These are phyloP conservation scores for Colletotrichum lentis DNA, from an alignment of 2,329 filamentous ascomycete genomes.

Conservation along the genomic window DNA sequence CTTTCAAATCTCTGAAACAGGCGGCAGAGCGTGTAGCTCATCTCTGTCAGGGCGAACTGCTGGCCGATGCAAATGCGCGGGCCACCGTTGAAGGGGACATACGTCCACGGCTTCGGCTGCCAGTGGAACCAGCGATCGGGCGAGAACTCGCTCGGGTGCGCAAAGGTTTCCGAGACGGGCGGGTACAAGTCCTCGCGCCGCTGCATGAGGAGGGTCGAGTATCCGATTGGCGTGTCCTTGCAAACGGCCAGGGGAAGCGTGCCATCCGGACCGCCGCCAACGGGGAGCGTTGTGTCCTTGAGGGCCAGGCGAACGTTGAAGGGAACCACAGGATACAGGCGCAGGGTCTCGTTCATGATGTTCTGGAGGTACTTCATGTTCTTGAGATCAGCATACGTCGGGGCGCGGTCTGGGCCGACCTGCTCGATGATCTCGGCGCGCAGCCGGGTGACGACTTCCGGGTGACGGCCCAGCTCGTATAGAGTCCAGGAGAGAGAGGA, in stretches of 20 bases:
- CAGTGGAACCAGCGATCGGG: constrained; percentile 73
- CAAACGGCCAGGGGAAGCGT: constrained; percentile 69
- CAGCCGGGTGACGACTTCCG: constrained; percentile 71
- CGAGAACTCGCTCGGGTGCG: constrained; percentile 61
- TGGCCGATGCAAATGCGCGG: constrained; percentile 80
- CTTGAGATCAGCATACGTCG: constrained; percentile 84
- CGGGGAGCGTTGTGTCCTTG: constrained; percentile 76
- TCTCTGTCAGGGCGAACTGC: constrained; percentile 83
- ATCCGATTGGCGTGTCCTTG: constrained; percentile 71
- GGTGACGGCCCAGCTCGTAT: constrained; percentile 80
- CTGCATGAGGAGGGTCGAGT: constrained; percentile 77
- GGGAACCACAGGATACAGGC: constrained; percentile 80
- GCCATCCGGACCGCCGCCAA: constrained; percentile 72
- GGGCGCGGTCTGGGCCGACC: constrained; percentile 69
- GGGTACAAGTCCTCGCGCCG: constrained; percentile 71
- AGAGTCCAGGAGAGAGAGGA: constrained; percentile 81
- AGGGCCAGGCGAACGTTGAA: constrained; percentile 80
- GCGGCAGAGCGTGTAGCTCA: constrained; percentile 75
- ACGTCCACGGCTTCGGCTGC: constrained; percentile 74
- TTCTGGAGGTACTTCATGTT: constrained; percentile 83
- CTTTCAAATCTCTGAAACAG: constrained; percentile 76
- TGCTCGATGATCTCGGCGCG: constrained; percentile 74
- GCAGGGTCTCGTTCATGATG: constrained; percentile 78
- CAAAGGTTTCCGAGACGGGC: constrained; percentile 53
- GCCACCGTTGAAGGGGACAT: constrained; percentile 79